Evolutionary conservation across 2,329 filamentous ascomycete genomes (phyloP), one percentile per base, ranked within the genome.

Genomic region (Claviceps sp.): DNA sequence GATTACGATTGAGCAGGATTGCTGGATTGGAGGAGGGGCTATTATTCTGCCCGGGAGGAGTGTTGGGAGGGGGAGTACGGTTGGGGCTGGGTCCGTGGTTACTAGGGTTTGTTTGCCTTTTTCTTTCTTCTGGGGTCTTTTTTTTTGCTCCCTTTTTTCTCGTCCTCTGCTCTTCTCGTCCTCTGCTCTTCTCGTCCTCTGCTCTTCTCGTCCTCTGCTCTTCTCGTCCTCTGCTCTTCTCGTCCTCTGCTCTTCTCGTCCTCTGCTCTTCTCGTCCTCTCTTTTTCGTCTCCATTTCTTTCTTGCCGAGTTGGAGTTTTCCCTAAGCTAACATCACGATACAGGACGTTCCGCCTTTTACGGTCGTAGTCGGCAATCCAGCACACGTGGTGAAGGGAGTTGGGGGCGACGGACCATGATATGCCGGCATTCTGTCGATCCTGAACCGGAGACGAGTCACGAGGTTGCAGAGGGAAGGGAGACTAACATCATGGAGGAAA

Each of bases 71-170:
- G 89, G 89, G 4, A 81, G 78, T 52, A 87, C 85, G 0, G 78
- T 95, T 55, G 89, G 87, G 9, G 88, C 90, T 6, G 88, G 86
- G 14, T 86, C 85, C 59, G 83, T 95, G 40, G 89, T 95, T 22
- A 90, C 87, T 1, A 91, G 85, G 81, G 73, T 78, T 64, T 59
- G 71, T 62, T 59, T 49, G 16, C 16, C 14, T 13, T 14, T 9
- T 2, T 48, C 8, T 16, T 26, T 18, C 9, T 14, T 7, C 7
- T 16, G 4, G 22, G 22, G 22, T 26, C 0, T 11, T 34, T 11
- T 34, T 34, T 4, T 16, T 11, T 30, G 13, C 6, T 22, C 14
- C 20, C 20, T 41, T 41, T 18, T 18, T 20, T 41, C 8, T 6
- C 9, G 7, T 3, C 2, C n/a, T n/a, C 37, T 40, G 7, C n/a